Conservation (phyloP, 306 rosid species). For the Cicer yamashitae region DNA sequence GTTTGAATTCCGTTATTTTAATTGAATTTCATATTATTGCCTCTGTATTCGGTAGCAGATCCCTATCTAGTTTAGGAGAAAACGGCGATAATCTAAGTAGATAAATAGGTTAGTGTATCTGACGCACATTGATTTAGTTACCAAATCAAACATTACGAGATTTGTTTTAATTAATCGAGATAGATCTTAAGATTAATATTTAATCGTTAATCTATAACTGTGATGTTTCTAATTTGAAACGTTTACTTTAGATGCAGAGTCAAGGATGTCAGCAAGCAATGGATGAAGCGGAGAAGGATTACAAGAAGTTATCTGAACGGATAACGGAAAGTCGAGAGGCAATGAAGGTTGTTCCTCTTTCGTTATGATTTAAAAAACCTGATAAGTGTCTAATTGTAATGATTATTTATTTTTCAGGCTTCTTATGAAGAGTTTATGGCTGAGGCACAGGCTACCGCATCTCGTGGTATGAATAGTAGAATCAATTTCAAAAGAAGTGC, state of each 20-base stretch:
- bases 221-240: conserved; percentile 30
- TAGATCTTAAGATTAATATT: conserved; percentile 5
- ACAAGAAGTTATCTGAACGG: conserved; percentile 68
- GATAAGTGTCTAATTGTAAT: conserved; percentile 7
- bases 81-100: conserved; percentile 24
- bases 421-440: conserved; percentile 77
- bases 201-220: conserved; percentile 1
- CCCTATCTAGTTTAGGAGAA: conserved; percentile 26
- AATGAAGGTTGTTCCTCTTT: conserved; percentile 63
- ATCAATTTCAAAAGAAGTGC: conserved; percentile 8
- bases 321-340: conserved; percentile 73
- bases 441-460: conserved; percentile 73
- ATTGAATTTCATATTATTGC: conserved; percentile 11
- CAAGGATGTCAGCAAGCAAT: conserved; percentile 74
- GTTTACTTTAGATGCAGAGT: conserved; percentile 65
- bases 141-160: conserved; percentile 1
- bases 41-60: not conserved
- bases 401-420: conserved; percentile 54
- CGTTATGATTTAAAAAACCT: conserved; percentile 9
- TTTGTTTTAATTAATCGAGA: not conserved
- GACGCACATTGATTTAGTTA: conserved; percentile 2
- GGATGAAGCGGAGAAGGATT: conserved; percentile 79
- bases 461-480: conserved; percentile 63
- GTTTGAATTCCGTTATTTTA: not conserved
- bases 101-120: conserved; percentile 4